These are phyloP conservation scores for Hanseniaspora nectarophila DNA, from an alignment of 805 yeast genomes.

Conservation along the genomic window DNA sequence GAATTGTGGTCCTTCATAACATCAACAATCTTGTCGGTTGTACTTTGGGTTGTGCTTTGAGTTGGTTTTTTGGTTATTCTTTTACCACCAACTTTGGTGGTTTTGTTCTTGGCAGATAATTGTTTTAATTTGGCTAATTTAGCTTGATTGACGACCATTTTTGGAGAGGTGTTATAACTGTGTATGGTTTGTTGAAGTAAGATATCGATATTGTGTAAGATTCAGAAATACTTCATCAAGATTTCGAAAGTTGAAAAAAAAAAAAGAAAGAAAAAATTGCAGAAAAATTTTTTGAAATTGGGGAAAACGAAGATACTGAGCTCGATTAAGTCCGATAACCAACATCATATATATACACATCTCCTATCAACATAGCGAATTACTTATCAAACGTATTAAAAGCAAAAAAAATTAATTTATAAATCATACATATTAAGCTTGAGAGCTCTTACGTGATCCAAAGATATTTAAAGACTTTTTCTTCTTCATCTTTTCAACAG, in stretches of 20 bases:
- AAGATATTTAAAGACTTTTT: not conserved
- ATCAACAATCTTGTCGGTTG: slow-evolving; percentile 31
- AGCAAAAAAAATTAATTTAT: not conserved
- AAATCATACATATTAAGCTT: too few relatives aligned
- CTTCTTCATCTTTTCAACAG: not conserved
- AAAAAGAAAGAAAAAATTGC: not conserved
- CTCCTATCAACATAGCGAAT: too few relatives aligned
- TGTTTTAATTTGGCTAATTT: slow-evolving; percentile 86
- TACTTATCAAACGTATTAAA: not conserved
- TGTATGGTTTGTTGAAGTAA: too few relatives aligned
- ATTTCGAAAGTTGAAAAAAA: not conserved
- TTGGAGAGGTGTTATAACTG: too few relatives aligned
- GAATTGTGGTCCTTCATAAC: slow-evolving; percentile 1
- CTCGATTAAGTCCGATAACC: not conserved
- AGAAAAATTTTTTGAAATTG: not conserved
- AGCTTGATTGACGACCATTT: slow-evolving; percentile 89
- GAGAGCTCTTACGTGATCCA: slow-evolving; percentile 5
- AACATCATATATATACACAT: not conserved
- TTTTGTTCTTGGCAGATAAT: slow-evolving; percentile 53
- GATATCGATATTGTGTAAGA: too few relatives aligned
- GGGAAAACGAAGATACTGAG: not conserved
- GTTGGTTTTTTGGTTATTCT: slow-evolving; percentile 55
- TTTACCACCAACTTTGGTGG: slow-evolving; percentile 60
- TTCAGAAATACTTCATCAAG: too few relatives aligned
- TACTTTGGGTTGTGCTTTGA: slow-evolving; percentile 44